Percentiles rank a stretch among this genome's conserved stretches.
These are phyloP conservation scores for Vitis rotundifolia DNA, from an alignment of 164 flowering plant genomes.

Conservation along the genomic window DNA sequence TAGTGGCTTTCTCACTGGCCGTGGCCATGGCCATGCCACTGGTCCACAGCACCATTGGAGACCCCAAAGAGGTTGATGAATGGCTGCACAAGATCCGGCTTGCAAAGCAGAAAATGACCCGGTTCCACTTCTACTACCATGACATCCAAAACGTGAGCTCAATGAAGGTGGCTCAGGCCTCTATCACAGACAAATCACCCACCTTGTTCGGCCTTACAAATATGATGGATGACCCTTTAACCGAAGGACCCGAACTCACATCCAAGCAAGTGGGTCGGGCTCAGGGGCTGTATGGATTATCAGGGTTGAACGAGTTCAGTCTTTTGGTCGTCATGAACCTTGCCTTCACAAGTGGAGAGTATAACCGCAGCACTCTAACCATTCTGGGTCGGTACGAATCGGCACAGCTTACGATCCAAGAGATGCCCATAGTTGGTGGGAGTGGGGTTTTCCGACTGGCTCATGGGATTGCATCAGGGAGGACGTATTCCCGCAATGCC, in stretches of 20 bases:
- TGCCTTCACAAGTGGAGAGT: constrained; percentile 1
- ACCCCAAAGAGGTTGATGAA: constrained; percentile 2
- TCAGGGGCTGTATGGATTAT: constrained; percentile 39
- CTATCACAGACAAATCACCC: constrained; percentile 10
- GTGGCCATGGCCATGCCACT: background rate
- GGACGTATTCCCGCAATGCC: background rate
- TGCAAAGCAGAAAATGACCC: constrained; percentile 1
- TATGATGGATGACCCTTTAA: constrained; percentile 39
- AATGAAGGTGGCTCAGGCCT: constrained; percentile 27
- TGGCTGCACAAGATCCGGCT: background rate
- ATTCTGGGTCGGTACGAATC: constrained; percentile 4
- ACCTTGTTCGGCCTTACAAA: constrained; percentile 30
- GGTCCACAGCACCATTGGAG: background rate
- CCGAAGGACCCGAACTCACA: constrained; percentile 32
- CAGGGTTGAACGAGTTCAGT: constrained; percentile 22
- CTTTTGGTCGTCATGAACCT: constrained; percentile 30
- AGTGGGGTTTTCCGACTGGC: constrained; percentile 8
- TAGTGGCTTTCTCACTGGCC: background rate
- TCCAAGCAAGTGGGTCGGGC: constrained; percentile 46
- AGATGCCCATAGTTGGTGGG: constrained; percentile 16
- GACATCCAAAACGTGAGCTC: constrained; percentile 29
- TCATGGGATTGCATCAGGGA: background rate
- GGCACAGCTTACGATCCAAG: background rate
- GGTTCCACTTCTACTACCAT: constrained; percentile 4
- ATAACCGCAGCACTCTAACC: constrained; percentile 4